Conservation (phyloP, 2,329 filamentous ascomycete genomes). For the Claviceps purpurea region DNA sequence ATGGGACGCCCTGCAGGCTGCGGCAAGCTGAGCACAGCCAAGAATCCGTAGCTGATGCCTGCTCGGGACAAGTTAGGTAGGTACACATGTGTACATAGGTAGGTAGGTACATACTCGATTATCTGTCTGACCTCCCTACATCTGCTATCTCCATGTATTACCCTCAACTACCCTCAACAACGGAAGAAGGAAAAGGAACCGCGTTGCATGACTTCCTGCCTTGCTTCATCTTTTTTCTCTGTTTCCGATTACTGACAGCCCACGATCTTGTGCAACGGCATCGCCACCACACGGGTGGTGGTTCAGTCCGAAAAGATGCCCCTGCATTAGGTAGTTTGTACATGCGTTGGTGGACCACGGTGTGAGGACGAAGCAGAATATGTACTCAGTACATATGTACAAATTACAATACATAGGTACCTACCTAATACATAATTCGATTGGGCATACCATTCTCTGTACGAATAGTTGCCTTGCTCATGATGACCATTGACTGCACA, state of each 20-base stretch:
- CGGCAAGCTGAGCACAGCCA: background rate
- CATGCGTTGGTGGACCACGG: background rate
- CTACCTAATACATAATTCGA: background rate
- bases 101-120: too few relatives aligned
- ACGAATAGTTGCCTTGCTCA: too few relatives aligned
- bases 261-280: background rate
- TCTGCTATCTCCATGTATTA: background rate
- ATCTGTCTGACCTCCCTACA: background rate
- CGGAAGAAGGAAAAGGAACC: background rate
- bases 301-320: background rate
- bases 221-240: background rate
- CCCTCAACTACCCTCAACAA: background rate
- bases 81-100: too few relatives aligned
- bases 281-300: background rate
- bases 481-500: too few relatives aligned
- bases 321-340: background rate
- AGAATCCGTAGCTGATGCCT: background rate
- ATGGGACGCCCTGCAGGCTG: background rate
- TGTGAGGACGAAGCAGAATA: background rate
- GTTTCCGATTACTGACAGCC: background rate
- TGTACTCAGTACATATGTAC: too few relatives aligned
- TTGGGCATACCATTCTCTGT: background rate
- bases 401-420: too few relatives aligned
- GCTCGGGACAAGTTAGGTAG: background rate
- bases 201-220: too few relatives aligned